Evolutionary conservation across 2,329 filamentous ascomycete species (phyloP), one percentile per base, ranked within the genome.

Genomic region (Amauroascus verrucosus): DNA sequence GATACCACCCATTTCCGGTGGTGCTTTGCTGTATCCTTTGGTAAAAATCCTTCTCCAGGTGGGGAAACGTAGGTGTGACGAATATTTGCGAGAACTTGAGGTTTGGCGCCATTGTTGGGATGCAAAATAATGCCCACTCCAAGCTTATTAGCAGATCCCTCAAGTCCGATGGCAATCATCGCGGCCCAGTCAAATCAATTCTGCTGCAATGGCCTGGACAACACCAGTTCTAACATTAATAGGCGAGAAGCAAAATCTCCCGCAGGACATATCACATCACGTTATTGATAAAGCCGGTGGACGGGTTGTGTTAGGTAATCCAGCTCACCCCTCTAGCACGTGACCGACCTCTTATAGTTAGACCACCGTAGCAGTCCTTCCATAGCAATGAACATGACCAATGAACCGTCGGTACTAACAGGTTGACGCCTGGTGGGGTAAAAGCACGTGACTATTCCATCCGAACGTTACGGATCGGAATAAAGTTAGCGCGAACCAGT

Each of bases 131-230:
- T 77, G 64, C 93, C 93, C 55, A 97, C 85, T 61, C 91, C 93
- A 50, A 98, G 82, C 73, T 98, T 98, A 77, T 98, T 98, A 71
- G 93, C 93, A 54, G 88, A 95, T 69, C 93, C 91, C 76, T 98
- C 93, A 67, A 88, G 78, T 20, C 84, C 84, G 63, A 87, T 77
- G 28, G 83, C 79, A 61, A 86, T 84, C 75, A 83, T 82, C 20
- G 24, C 28, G 40, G 8, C n/a, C 4, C 16, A 26, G 16, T 41
- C 28, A 43, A 22, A n/a, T 16, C 20, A 22, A 30, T 30, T 14
- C 18, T 35, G 22, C 28, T 13, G 33, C 20, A 40, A 49, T 9
- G 9, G 26, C 26, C 9, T 9, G 4, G 26, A 5, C 26, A 30
- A 30, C 9, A 5, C 26, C 5, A 30, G 26, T 30, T 9, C 26